phyloP scores from a whole-genome alignment of 179 eudicot genomes.

The Dionaea muscipula region DNA sequence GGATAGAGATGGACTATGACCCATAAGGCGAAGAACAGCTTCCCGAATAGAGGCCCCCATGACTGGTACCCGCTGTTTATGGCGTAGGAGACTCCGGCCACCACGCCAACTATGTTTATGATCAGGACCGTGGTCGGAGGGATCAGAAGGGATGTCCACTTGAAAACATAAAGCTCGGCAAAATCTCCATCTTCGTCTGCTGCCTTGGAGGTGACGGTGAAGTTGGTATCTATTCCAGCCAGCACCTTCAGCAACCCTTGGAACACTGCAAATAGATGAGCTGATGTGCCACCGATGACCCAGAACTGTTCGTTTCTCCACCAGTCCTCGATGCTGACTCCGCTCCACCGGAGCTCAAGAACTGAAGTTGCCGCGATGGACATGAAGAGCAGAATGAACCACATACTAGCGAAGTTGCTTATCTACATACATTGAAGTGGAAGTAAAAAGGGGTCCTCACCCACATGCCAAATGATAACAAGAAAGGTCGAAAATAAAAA shows the following conservation, averaged over 20 bases:
- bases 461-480: too few species aligned
- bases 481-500: background rate
- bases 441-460: too few species aligned
- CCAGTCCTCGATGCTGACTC: slow-evolving; percentile 73
- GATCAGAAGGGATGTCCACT: slow-evolving; percentile 72
- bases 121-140: slow-evolving; percentile 72
- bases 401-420: slow-evolving; percentile 64
- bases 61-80: slow-evolving; percentile 78
- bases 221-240: slow-evolving; percentile 75
- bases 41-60: slow-evolving; percentile 82
- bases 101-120: slow-evolving; percentile 64
- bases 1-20: slow-evolving; percentile 78
- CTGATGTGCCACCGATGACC: slow-evolving; percentile 85
- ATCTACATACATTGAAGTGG: too few species aligned
- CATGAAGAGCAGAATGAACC: slow-evolving; percentile 60
- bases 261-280: slow-evolving; percentile 77
- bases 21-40: slow-evolving; percentile 73
- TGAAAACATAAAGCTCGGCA: slow-evolving; percentile 69
- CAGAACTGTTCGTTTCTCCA: slow-evolving; percentile 92
- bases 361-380: slow-evolving; percentile 64
- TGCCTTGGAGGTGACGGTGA: slow-evolving; percentile 78
- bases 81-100: slow-evolving; percentile 68
- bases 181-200: slow-evolving; percentile 75
- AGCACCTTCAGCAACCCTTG: slow-evolving; percentile 73
- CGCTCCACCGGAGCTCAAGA: slow-evolving; percentile 72